Evolutionary conservation across 805 yeast species (phyloP).

Genomic region (Spathaspora girioi): DNA sequence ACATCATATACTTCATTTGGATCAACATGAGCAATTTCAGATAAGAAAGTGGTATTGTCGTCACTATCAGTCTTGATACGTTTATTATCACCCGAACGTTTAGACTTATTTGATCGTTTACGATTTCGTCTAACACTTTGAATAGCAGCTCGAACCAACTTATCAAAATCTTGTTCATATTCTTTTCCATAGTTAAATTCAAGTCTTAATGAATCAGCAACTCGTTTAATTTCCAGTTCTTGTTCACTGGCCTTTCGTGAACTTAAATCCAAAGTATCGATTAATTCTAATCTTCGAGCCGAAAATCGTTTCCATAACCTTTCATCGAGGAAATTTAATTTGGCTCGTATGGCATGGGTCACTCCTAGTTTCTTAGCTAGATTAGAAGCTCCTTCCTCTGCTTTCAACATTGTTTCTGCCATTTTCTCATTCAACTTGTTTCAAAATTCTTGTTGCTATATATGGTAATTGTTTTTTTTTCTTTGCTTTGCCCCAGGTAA

Average conservation of each 20-base stretch:
- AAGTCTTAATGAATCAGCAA: slow-evolving; percentile 69
- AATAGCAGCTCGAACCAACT: slow-evolving; percentile 86
- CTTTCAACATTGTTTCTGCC: slow-evolving; percentile 1
- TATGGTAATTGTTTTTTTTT: background rate
- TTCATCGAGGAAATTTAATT: slow-evolving; percentile 76
- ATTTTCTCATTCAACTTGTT: background rate
- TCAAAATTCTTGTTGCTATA: background rate
- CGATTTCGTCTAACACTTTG: slow-evolving; percentile 90
- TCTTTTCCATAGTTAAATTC: slow-evolving; percentile 72
- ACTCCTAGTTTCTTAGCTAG: slow-evolving; percentile 43
- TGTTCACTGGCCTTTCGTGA: slow-evolving; percentile 88
- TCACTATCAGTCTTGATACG: background rate
- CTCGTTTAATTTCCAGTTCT: slow-evolving; percentile 72
- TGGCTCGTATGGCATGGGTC: slow-evolving; percentile 55
- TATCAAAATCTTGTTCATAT: slow-evolving; percentile 73
- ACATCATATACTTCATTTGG: slow-evolving; percentile 33
- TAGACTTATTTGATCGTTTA: slow-evolving; percentile 50
- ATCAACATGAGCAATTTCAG: slow-evolving; percentile 32
- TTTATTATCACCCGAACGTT: slow-evolving; percentile 1
- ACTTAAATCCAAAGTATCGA: slow-evolving; percentile 66
- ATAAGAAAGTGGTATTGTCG: slow-evolving; percentile 18
- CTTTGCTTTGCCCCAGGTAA: background rate
- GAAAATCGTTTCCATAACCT: slow-evolving; percentile 85
- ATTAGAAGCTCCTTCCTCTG: slow-evolving; percentile 5
- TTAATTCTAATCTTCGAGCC: slow-evolving; percentile 84